phyloP scores from a whole-genome alignment of 139 green algal genomes.

The Micractinium sp. region DNA sequence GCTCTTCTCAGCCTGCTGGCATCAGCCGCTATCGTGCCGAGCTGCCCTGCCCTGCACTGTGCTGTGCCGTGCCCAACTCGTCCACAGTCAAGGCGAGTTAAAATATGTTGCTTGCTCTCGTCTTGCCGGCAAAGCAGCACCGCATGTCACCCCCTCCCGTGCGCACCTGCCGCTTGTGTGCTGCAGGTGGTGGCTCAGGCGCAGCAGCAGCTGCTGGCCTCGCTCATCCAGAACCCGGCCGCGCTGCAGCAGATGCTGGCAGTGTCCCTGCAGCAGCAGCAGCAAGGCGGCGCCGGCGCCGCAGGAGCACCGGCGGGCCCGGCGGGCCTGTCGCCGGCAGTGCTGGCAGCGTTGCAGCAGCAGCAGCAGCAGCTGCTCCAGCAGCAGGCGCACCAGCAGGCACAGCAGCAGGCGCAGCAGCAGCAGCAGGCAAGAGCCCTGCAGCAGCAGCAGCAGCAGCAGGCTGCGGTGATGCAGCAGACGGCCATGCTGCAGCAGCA shows the following conservation, averaged over 20 bases:
- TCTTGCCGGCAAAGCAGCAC: not conserved
- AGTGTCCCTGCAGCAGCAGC: slow-evolving; percentile 19
- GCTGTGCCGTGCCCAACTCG: no score
- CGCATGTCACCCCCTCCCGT: not conserved
- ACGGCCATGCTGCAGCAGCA: not conserved
- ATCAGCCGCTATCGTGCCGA: not conserved
- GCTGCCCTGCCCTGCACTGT: not conserved
- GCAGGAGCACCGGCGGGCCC: not conserved
- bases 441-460: not conserved
- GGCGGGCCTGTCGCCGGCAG: not conserved
- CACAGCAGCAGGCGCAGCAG: not conserved
- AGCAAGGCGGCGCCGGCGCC: not conserved
- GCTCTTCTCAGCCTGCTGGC: not conserved
- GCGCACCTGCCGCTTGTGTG: not conserved
- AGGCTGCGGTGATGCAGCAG: not conserved
- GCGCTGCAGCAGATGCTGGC: slow-evolving; percentile 15
- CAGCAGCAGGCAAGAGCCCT: not conserved
- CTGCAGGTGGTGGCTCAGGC: not conserved
- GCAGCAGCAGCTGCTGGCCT: slow-evolving; percentile 28
- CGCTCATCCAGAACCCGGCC: slow-evolving; percentile 4
- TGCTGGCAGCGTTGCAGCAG: not conserved
- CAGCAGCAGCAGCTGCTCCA: slow-evolving; percentile 8
- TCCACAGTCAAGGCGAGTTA: no score
- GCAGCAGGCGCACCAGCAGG: not conserved
- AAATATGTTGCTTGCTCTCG: not conserved